Base-by-base conservation (phyloP, 2,329 filamentous ascomycete species). In the Talaromyces sp. region DNA sequence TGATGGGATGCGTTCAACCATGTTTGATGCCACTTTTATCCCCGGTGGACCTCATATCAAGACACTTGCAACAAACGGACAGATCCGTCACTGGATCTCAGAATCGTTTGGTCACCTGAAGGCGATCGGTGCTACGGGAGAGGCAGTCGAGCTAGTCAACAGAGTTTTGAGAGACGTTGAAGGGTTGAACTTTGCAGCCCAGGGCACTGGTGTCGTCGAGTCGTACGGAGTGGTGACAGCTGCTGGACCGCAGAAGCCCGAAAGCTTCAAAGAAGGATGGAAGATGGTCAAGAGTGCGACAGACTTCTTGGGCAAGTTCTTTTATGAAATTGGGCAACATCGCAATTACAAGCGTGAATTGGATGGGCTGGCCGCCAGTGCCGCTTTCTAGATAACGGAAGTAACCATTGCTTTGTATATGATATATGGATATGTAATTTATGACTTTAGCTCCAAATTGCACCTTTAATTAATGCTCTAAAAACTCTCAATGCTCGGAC, bases 61-160 rank as follows among this genome's bases (percentile, higher is more conserved):
- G 57, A 85, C 84, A 0, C 81, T 94, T 0, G 76, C 81, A 59
- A 85, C 86, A 77, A 90, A 83, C 62, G 90, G 90, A 0, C 86
- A 89, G 19, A 88, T 88, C 0, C 69, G 89, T 1, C 88, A 93
- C 77, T 94, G 88, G 84, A 77, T 93, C 3, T 83, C 88, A 2
- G 91, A 94, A 72, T 88, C 90, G 0, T 94, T 93, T 66, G 90
- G 89, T 0, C 90, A 94, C 64, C 80, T 92, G 56, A 94, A 94
- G 79, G 79, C 89, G 1, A 88, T 94, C 26, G 90, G 85, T 1
- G 91, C 87, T 0, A 88, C 87, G 0, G 90, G 88, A 0, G 89
- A 92, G 69, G 90, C 81, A 0, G 84, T 90, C 0, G 78, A 84
- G 2, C 77, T 93, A 46, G 79, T 93, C 29, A 73, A 79, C 55